These are phyloP conservation scores for Gossypium schwendimanii DNA, from an alignment of 441 rosid species.

Conservation along the genomic window DNA sequence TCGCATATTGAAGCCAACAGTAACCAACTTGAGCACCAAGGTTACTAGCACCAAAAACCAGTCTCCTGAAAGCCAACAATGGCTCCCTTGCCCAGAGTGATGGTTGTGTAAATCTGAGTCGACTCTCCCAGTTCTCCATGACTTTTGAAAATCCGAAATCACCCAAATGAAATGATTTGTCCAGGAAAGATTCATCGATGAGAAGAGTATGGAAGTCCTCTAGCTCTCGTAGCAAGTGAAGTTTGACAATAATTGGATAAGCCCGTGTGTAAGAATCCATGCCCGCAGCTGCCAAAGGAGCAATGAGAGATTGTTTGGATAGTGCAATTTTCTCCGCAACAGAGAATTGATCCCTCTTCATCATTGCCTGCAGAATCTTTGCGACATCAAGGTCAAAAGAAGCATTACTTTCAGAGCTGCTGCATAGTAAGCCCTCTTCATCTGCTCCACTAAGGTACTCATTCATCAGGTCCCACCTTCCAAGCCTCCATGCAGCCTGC, in stretches of 20 bases:
- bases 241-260: constrained; percentile 91
- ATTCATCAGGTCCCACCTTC: constrained; percentile 97
- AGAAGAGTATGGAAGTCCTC: constrained; percentile 82
- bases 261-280: constrained; percentile 96
- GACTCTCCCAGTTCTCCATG: constrained; percentile 80
- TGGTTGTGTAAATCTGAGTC: constrained; percentile 86
- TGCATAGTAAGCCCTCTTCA: constrained; percentile 78
- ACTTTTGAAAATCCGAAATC: constrained; percentile 57
- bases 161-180: constrained; percentile 54
- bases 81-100: constrained; percentile 98
- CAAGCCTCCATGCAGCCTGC: constrained; percentile 99
- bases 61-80: constrained; percentile 82
- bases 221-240: constrained; percentile 80
- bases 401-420: constrained; percentile 96
- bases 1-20: constrained; percentile 98
- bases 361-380: constrained; percentile 89
- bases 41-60: constrained; percentile 78
- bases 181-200: constrained; percentile 74
- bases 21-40: constrained; percentile 90
- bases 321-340: constrained; percentile 79
- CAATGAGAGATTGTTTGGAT: constrained; percentile 93
- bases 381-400: constrained; percentile 97
- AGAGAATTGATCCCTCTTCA: constrained; percentile 78
- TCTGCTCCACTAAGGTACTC: constrained; percentile 91
- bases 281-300: constrained; percentile 99